phyloP scores from a whole-genome alignment of 805 yeast species.

The Jamesozyma gamospora region DNA sequence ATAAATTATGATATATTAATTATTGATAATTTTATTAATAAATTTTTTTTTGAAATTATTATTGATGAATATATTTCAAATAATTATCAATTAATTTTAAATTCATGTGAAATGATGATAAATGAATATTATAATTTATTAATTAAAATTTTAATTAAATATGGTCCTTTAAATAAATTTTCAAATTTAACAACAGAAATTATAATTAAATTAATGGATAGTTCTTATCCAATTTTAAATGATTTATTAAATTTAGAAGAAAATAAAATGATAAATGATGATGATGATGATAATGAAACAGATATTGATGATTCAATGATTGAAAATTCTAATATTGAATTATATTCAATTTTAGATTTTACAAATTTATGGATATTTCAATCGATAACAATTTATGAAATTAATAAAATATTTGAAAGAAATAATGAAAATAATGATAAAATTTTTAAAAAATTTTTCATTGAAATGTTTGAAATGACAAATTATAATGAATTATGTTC shows the following conservation, averaged over 20 bases:
- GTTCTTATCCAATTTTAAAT: neutral
- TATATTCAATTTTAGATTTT: slow-evolving; percentile 19
- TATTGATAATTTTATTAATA: neutral
- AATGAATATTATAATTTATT: slow-evolving; percentile 10
- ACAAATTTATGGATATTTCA: slow-evolving; percentile 27
- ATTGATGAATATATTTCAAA: slow-evolving; percentile 16
- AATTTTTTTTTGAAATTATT: slow-evolving; percentile 14
- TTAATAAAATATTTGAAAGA: slow-evolving; percentile 4
- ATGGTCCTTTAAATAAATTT: slow-evolving; percentile 15
- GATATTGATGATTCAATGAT: slow-evolving; percentile 5
- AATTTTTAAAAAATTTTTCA: slow-evolving; percentile 11
- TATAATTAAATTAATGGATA: slow-evolving; percentile 9
- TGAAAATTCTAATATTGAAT: slow-evolving; percentile 5
- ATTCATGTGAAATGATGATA: slow-evolving; percentile 7
- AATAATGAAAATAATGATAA: neutral
- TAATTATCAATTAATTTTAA: slow-evolving; percentile 14
- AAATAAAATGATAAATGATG: neutral
- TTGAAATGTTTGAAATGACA: slow-evolving; percentile 14
- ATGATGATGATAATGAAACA: neutral
- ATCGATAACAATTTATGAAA: slow-evolving; percentile 15
- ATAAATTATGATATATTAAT: slow-evolving; percentile 4
- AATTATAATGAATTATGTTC: slow-evolving; percentile 21
- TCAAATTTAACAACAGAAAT: slow-evolving; percentile 7
- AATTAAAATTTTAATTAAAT: slow-evolving; percentile 12
- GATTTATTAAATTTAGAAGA: slow-evolving; percentile 4